Conservation (phyloP, 495 filamentous ascomycete genomes). For the Polyplosphaeria fusca region DNA sequence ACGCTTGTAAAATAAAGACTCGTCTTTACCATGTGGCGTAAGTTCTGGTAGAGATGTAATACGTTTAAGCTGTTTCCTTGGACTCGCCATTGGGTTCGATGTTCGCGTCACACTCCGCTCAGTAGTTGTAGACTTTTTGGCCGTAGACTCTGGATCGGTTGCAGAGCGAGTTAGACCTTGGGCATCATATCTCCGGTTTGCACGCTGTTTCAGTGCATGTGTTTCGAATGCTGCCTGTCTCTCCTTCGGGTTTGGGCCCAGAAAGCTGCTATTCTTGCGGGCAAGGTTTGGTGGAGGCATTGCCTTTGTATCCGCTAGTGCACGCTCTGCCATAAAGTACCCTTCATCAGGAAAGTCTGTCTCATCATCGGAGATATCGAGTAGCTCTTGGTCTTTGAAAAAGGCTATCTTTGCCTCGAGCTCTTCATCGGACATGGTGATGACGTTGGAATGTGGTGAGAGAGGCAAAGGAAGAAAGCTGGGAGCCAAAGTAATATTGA, state of each 20-base stretch:
- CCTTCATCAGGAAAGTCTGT: slow-evolving; percentile 31
- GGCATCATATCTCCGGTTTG: background rate
- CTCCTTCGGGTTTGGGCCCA: slow-evolving; percentile 23
- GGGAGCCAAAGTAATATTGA: no score
- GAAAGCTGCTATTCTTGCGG: slow-evolving; percentile 22
- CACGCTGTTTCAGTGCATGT: slow-evolving; percentile 1
- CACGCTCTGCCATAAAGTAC: slow-evolving; percentile 11
- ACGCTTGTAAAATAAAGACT: slow-evolving; percentile 16
- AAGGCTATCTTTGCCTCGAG: slow-evolving; percentile 43
- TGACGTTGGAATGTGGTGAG: background rate
- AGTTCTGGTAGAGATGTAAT: slow-evolving; percentile 11
- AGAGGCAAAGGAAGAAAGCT: background rate
- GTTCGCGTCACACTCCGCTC: background rate
- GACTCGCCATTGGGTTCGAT: background rate
- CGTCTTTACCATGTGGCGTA: background rate
- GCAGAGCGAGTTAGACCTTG: slow-evolving; percentile 3
- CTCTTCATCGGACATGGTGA: slow-evolving; percentile 24
- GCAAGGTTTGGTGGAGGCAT: slow-evolving; percentile 13
- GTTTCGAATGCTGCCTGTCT: slow-evolving; percentile 7
- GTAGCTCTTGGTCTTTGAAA: slow-evolving; percentile 47
- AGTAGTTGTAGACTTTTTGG: slow-evolving; percentile 6
- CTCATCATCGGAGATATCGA: slow-evolving; percentile 47
- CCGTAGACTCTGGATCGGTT: slow-evolving; percentile 5
- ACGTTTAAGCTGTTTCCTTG: background rate
- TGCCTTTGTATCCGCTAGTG: slow-evolving; percentile 12